Evolutionary conservation across 805 yeast species (phyloP).

Genomic region (Metschnikowia chrysomelidarum): DNA sequence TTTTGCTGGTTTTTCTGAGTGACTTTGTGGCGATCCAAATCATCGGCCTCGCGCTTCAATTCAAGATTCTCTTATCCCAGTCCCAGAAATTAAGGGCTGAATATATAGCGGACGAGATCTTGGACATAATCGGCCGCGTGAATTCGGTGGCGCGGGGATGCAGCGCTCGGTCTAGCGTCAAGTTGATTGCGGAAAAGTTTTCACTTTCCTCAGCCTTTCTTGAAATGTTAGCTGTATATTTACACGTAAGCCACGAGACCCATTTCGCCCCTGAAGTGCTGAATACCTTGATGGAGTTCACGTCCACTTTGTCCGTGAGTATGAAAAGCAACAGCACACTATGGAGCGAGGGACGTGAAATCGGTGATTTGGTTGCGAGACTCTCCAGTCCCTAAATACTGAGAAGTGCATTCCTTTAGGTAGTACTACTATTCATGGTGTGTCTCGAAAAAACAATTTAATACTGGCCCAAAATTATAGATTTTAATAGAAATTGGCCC

Average conservation of each 20-base stretch:
- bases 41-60: slow-evolving; percentile 1
- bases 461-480: too few species aligned
- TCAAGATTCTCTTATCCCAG: slow-evolving; percentile 7
- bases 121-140: slow-evolving; percentile 3
- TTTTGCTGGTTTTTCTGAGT: not conserved
- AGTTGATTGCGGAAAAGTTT: slow-evolving; percentile 3
- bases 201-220: slow-evolving; percentile 5
- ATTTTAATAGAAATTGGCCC: too few species aligned
- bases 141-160: slow-evolving; percentile 4
- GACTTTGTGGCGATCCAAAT: slow-evolving; percentile 4
- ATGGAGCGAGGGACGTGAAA: slow-evolving; percentile 4
- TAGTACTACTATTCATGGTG: too few species aligned
- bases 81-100: not conserved
- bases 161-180: slow-evolving; percentile 1
- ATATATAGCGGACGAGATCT: slow-evolving; percentile 5
- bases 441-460: too few species aligned
- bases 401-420: too few species aligned
- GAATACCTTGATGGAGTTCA: slow-evolving; percentile 9
- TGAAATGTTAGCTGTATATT: slow-evolving; percentile 9
- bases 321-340: slow-evolving; percentile 4
- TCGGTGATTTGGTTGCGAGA: slow-evolving; percentile 11
- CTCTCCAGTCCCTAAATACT: not conserved
- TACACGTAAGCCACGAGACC: slow-evolving; percentile 5
- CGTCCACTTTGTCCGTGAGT: slow-evolving; percentile 5
- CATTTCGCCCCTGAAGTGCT: slow-evolving; percentile 5